Conservation (phyloP, 106 monocot genomes). For the Cymbidium sinense region DNA sequence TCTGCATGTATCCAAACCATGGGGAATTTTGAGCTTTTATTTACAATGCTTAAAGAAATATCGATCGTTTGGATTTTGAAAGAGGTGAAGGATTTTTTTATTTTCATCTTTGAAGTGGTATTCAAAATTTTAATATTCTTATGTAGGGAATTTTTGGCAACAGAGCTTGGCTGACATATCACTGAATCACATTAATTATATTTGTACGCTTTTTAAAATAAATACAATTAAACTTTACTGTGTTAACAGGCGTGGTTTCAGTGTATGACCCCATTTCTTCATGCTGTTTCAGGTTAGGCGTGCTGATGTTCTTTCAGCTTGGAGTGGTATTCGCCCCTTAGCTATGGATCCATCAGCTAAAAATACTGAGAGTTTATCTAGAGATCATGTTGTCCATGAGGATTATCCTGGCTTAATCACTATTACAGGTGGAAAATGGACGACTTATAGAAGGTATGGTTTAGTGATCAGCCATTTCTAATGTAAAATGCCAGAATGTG, state of each 20-base stretch:
- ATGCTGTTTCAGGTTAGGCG: constrained; percentile 63
- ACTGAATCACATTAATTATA: not conserved
- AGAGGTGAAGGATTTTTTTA: too few relatives aligned
- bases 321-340: constrained; percentile 98
- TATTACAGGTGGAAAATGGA: constrained; percentile 99
- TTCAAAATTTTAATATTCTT: not conserved
- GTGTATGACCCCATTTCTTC: not conserved
- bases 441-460: constrained; percentile 75
- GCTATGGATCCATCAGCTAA: constrained; percentile 90
- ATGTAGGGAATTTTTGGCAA: not conserved
- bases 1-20: too few relatives aligned
- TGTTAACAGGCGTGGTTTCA: not conserved
- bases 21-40: too few relatives aligned
- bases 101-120: too few relatives aligned
- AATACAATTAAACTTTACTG: not conserved
- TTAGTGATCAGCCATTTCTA: not conserved
- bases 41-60: too few relatives aligned
- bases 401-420: constrained; percentile 94
- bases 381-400: constrained; percentile 92
- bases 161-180: not conserved
- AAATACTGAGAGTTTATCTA: constrained; percentile 92
- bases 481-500: not conserved
- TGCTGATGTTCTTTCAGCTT: constrained; percentile 96
- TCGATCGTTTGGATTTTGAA: too few relatives aligned
- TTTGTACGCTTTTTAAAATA: not conserved